Conservation (phyloP, 805 yeast genomes). For the Myxozyma lipomycoides region DNA sequence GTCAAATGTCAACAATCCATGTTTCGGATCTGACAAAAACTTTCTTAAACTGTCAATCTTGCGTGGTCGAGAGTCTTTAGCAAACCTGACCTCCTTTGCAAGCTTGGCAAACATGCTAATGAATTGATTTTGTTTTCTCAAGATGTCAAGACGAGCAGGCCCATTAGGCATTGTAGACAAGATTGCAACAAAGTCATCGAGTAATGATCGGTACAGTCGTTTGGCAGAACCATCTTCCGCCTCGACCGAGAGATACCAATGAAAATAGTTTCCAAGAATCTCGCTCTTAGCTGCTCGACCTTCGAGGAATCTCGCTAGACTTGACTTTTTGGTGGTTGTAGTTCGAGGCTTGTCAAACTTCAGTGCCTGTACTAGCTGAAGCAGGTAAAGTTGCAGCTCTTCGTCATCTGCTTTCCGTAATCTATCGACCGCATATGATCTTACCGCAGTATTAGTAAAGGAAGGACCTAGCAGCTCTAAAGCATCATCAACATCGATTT, state of each 20-base stretch:
- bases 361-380: slow-evolving; percentile 88
- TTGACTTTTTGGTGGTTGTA: slow-evolving; percentile 29
- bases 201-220: slow-evolving; percentile 45
- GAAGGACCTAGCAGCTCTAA: slow-evolving; percentile 78
- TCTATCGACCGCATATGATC: slow-evolving; percentile 85
- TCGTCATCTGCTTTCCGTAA: slow-evolving; percentile 71
- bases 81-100: slow-evolving; percentile 58
- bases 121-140: slow-evolving; percentile 63
- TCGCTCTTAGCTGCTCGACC: slow-evolving; percentile 63
- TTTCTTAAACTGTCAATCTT: slow-evolving; percentile 66
- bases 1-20: slow-evolving; percentile 42
- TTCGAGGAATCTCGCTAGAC: slow-evolving; percentile 58
- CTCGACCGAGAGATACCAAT: slow-evolving; percentile 91
- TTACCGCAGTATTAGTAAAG: slow-evolving; percentile 65
- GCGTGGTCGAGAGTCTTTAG: slow-evolving; percentile 72
- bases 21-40: slow-evolving; percentile 48
- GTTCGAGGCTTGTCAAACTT: slow-evolving; percentile 57
- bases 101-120: slow-evolving; percentile 61
- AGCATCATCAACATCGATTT: slow-evolving; percentile 78
- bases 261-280: slow-evolving; percentile 72
- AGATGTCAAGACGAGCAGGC: slow-evolving; percentile 33
- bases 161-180: slow-evolving; percentile 36
- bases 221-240: slow-evolving; percentile 58
- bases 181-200: slow-evolving; percentile 45
- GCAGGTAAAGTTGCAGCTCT: slow-evolving; percentile 67